Evolutionary conservation across 805 yeast species (phyloP), one percentile per base, ranked within the genome.

Genomic region (Lipomyces chichibuensis): DNA sequence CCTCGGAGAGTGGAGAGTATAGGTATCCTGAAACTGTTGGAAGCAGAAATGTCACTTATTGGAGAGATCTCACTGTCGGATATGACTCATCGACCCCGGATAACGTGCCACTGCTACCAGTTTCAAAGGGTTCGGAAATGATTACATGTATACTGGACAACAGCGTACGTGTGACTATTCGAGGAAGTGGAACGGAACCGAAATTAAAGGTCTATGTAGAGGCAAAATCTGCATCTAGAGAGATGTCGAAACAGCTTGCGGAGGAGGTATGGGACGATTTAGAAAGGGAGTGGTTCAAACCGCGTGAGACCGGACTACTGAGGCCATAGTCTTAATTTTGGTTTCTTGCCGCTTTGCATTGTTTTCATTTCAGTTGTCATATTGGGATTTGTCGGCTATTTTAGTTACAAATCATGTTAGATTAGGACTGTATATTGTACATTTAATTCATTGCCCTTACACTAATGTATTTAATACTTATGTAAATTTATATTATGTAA

Each of bases 151-250:
- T 78, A 29, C 78, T 91, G 27, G 67, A 70, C 17, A 77, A 74
- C 1, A 84, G 81, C 54, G 87, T 91, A 1, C 79, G 96, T 46
- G 88, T 93, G 75, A 93, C 98, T 0, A 87, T 91, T 60, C 83
- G 99, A 62, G 98, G 98, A 0, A 91, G 97, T 2, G 99, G 99
- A 11, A 94, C 99, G 0, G 99, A 94, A 77, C 98, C 98, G 2
- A 94, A 94, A 76, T 81, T 94, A 70, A 94, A 94, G 77, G 90
- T 94, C 0, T 94, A 94, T 78, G 88, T 94, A 43, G 99, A 94
- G 75, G 95, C 96, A 0, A 77, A 78, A 54, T 83, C 91, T 0
- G 49, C 65, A n/a, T 60, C 69, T 0, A 76, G 80, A 8, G 90
- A 84, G 56, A 74, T 66, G 0, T 75, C 77, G 2, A 67, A 72